phyloP scores from a whole-genome alignment of 2,329 filamentous ascomycete genomes.

The Neocucurbitaria cava region DNA sequence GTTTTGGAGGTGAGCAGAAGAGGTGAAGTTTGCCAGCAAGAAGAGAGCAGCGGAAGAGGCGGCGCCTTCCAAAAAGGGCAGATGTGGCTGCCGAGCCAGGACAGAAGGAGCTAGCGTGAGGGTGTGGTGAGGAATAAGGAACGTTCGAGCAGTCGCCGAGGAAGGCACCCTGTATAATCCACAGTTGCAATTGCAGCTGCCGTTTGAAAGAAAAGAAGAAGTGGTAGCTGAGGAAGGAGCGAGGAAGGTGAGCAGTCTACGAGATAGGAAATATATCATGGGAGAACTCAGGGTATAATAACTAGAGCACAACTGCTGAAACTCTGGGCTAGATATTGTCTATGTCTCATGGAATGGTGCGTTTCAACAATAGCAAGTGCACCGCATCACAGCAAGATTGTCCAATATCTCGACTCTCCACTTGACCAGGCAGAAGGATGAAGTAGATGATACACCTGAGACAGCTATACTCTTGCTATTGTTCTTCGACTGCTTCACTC shows the following conservation, averaged over 20 bases:
- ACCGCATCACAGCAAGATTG: conserved; percentile 4
- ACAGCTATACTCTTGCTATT: conserved; percentile 28
- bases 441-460: conserved; percentile 2
- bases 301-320: conserved; percentile 1
- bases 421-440: not conserved
- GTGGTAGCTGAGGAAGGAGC: conserved; percentile 5
- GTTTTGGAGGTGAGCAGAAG: not conserved
- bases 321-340: conserved; percentile 7
- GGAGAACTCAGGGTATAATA: conserved; percentile 5
- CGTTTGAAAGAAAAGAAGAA: conserved; percentile 1
- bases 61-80: not conserved
- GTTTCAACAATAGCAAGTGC: conserved; percentile 17
- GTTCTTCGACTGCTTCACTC: conserved; percentile 23
- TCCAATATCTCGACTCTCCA: conserved; percentile 14
- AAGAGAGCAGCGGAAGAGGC: not conserved
- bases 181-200: not conserved
- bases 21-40: not conserved
- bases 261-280: not conserved
- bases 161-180: not conserved
- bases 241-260: conserved; percentile 1
- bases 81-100: too few species aligned
- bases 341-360: conserved; percentile 11
- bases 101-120: not conserved
- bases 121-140: not conserved
- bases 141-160: not conserved